Base-by-base conservation (phyloP, 805 yeast species). In the Yarrowia sp. region DNA sequence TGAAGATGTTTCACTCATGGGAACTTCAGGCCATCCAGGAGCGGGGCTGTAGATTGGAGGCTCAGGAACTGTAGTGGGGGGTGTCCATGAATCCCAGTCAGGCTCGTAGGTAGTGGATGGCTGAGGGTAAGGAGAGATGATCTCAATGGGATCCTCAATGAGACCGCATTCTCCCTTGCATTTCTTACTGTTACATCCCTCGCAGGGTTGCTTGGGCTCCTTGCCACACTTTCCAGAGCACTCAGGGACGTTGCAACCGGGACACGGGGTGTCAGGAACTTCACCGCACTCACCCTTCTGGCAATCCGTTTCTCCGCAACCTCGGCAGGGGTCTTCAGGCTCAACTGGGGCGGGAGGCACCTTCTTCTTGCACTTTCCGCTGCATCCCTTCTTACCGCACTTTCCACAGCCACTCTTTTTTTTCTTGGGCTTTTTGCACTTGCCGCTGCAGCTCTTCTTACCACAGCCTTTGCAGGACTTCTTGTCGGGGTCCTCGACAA, bases 221-320 rank as follows among this genome's bases (percentile, higher is more conserved):
- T 51, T 51, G 22, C 58, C 58, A 51, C 58, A 51, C 41, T 51
- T 51, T 14, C 58, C 58, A 51, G 58, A 32, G n/a, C 58, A 51
- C 35, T 51, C 41, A 22, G 58, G 58, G 7, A 3, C 32, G 14
- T 35, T 10, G 24, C 58, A 51, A 12, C 58, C 58, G 16, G 58
- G 58, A 24, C 58, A 51, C 7, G 58, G 58, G 21, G 58, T 33
- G 10, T 51, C 58, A 0, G 58, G 58, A 1, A 51, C 58, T 14
- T 33, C 17, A 9, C 41, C 58, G 22, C 58, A 51, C 21, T 51
- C 58, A n/a, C 58, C 58, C 41, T 21, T 33, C 32, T 51, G 58
- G 30, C 58, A 51, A 16, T 51, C 58, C 41, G 33, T 35, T 4
- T 51, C 41, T 9, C 58, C 58, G n/a, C 58, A 51, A 21, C 58